Evolutionary conservation across 495 filamentous ascomycete genomes (phyloP), one percentile per base, ranked within the genome.

Genomic region (Sordaria brevicollis): DNA sequence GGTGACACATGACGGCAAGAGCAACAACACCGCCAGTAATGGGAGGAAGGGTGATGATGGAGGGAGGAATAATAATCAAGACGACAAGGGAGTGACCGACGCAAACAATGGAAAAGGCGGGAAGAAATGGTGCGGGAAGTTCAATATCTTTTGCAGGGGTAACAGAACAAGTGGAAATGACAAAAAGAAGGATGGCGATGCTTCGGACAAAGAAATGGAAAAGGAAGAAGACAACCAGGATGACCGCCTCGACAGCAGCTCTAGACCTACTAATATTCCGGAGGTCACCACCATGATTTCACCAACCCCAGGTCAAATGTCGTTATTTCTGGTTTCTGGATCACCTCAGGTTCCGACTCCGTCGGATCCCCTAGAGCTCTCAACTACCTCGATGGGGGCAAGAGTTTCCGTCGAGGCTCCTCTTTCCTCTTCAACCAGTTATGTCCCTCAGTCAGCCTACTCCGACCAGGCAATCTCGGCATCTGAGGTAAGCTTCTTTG

Each of bases 61-160:
- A 34, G 67, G 68, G 31, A 29, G 29, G 31, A 68, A 67, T 33
- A 25, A 69, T 29, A 65, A 70, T 49, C 35, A 35, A 43, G 67
- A 71, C 65, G 71, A 65, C 25, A 68, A 41, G 25, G 71, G 65
- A 33, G 70, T 41, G 25, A 36, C 19, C 4, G 57, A 33, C 49
- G 69, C 68, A 5, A 65, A 68, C 66, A 70, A 72, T n/a, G 74
- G 74, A 2, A 72, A 67, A 34, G 67, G 65, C 19, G 70, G 69
- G 17, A 71, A 73, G 19, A 73, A 54, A 38, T 71, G 43, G 21
- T 57, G 13, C 15, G 39, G 65, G 17, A 38, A 67, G 15, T 31
- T 67, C n/a, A n/a, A 43, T 8, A 39, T 38, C 35, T 57, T 57
- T 29, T 57, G 71, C 54, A 70, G 68, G 21, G 73, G 71, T n/a